phyloP scores from a whole-genome alignment of 2,329 filamentous ascomycete species.

The Fusarium chaquense region DNA sequence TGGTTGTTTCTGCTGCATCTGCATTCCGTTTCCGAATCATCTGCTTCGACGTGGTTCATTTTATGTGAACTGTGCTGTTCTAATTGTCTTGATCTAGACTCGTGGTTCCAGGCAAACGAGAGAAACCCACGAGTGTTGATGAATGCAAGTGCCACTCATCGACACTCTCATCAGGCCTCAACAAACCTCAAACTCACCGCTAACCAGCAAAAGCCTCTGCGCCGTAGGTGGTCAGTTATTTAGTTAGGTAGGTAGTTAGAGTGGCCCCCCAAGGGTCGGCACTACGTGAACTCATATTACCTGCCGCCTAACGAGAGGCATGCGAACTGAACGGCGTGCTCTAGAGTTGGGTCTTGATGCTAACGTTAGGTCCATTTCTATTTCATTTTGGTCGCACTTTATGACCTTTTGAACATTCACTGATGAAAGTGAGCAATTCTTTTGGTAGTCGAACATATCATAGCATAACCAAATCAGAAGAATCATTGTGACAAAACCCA shows the following conservation, averaged over 20 bases:
- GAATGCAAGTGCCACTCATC: background rate
- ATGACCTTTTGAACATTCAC: background rate
- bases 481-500: background rate
- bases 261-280: conserved; percentile 22
- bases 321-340: conserved; percentile 33
- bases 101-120: background rate
- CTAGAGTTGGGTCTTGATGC: conserved; percentile 22
- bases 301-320: conserved; percentile 30
- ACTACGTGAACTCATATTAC: conserved; percentile 32
- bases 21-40: conserved; percentile 35
- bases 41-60: conserved; percentile 38
- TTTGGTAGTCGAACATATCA: background rate
- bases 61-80: conserved; percentile 10
- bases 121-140: background rate
- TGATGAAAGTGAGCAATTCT: background rate
- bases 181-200: conserved; percentile 43
- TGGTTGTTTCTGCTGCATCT: conserved; percentile 27
- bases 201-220: conserved; percentile 15
- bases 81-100: background rate
- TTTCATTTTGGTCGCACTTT: background rate
- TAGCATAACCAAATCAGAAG: background rate
- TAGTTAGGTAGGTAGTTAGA: background rate
- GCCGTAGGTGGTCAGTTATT: background rate
- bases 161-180: conserved; percentile 26
- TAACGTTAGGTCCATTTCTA: conserved; percentile 12